Evolutionary conservation across 1,139 yeast genomes (phyloP).

Genomic region (Scheffersomyces stambukii): DNA sequence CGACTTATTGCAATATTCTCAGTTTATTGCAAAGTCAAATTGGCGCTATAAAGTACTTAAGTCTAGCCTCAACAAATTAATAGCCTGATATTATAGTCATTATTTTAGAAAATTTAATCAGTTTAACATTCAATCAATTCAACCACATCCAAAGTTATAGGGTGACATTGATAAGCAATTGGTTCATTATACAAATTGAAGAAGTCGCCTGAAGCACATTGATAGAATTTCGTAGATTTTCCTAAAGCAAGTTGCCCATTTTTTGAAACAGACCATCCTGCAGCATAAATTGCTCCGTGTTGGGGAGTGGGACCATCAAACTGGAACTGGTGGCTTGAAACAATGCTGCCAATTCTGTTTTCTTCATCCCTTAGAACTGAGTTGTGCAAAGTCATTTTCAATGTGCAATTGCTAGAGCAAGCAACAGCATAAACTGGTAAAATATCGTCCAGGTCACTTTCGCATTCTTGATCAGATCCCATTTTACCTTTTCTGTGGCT

Average conservation of each 20-base stretch:
- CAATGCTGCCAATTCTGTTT: constrained; percentile 40
- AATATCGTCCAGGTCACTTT: no score
- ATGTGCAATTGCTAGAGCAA: constrained; percentile 28
- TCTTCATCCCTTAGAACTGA: constrained; percentile 33
- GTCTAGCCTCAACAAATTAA: neutral
- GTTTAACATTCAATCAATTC: constrained; percentile 28
- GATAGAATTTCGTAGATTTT: constrained; percentile 29
- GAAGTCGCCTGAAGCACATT: constrained; percentile 42
- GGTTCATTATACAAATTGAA: constrained; percentile 35
- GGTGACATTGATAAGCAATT: constrained; percentile 30
- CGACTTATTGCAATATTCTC: constrained; percentile 18
- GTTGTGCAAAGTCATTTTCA: constrained; percentile 27
- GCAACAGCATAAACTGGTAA: constrained; percentile 31
- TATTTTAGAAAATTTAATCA: neutral
- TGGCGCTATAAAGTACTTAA: no score
- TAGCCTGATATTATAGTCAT: constrained; percentile 22
- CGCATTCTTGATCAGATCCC: no score
- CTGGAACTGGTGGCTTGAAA: constrained; percentile 40
- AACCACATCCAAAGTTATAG: constrained; percentile 34
- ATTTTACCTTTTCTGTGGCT: no score
- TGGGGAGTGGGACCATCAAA: constrained; percentile 46
- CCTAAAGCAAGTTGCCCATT: constrained; percentile 38
- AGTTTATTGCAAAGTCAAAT: constrained; percentile 17
- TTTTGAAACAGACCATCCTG: constrained; percentile 40
- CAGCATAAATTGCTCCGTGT: constrained; percentile 37